Percentiles rank a stretch among this genome's conserved stretches.
Evolutionary conservation across 768 basidiomycete genomes (phyloP).

Genomic region (Suillus subaureus): DNA sequence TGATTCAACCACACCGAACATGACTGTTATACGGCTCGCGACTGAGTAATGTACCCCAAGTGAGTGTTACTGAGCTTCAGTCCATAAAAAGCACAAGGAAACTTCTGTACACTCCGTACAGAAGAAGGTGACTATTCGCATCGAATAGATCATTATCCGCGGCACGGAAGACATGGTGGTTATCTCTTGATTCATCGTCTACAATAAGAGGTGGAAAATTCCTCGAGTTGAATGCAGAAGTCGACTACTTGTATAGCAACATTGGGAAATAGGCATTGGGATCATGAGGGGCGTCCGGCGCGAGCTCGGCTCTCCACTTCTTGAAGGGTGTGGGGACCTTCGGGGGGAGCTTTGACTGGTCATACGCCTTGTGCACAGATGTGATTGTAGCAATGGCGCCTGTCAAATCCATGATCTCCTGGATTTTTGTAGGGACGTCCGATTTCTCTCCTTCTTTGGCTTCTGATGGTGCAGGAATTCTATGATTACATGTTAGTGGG

Average conservation of each 20-base stretch:
- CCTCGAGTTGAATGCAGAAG: conserved; percentile 2
- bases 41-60: neutral
- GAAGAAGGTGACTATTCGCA: neutral
- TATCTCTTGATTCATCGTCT: conserved; percentile 20
- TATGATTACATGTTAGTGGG: conserved; percentile 28
- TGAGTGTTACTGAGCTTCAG: neutral
- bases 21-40: neutral
- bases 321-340: conserved; percentile 64
- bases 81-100: neutral
- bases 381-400: conserved; percentile 72
- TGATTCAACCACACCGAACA: neutral
- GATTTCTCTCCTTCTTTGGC: conserved; percentile 38
- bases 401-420: conserved; percentile 60
- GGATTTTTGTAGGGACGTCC: conserved; percentile 47
- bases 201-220: conserved; percentile 5
- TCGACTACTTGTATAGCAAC: conserved; percentile 57
- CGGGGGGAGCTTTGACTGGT: conserved; percentile 71
- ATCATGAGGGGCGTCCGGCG: conserved; percentile 82
- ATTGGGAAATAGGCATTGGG: conserved; percentile 85
- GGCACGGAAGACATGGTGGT: conserved; percentile 39
- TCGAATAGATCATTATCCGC: neutral
- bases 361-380: conserved; percentile 56
- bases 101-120: neutral
- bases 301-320: conserved; percentile 73
- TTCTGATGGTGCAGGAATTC: conserved; percentile 56